phyloP scores from a whole-genome alignment of 805 yeast species.

The Yarrowia hollandica region DNA sequence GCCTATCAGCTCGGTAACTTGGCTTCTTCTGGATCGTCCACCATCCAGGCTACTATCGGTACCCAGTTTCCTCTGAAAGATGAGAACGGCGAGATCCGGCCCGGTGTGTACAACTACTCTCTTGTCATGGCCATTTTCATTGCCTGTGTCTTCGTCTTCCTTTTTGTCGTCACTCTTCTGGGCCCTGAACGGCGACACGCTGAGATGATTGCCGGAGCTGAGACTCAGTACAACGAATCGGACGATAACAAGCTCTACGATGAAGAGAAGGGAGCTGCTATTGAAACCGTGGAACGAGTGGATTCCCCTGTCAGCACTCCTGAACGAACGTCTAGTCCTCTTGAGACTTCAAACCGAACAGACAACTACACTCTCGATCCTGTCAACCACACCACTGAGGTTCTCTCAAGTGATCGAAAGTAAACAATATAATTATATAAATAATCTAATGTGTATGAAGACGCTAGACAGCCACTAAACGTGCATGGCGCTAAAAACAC shows the following conservation, averaged over 20 bases:
- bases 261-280: neutral
- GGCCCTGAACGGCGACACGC: constrained; percentile 55
- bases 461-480: no score
- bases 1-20: constrained; percentile 73
- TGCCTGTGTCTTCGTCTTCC: constrained; percentile 61
- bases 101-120: constrained; percentile 55
- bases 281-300: neutral
- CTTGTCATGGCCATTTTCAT: constrained; percentile 68
- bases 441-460: no score
- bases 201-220: constrained; percentile 30
- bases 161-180: constrained; percentile 49
- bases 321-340: neutral
- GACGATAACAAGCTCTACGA: constrained; percentile 11
- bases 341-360: neutral
- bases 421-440: no score
- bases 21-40: constrained; percentile 68
- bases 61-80: constrained; percentile 54
- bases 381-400: neutral
- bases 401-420: no score
- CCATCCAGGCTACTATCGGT: constrained; percentile 66
- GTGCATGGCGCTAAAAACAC: no score
- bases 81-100: constrained; percentile 39
- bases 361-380: no score
- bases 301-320: neutral
- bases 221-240: constrained; percentile 27